These are phyloP conservation scores for Apophysomyces elegans DNA, from an alignment of 371 early-diverging fungal species.

Conservation along the genomic window DNA sequence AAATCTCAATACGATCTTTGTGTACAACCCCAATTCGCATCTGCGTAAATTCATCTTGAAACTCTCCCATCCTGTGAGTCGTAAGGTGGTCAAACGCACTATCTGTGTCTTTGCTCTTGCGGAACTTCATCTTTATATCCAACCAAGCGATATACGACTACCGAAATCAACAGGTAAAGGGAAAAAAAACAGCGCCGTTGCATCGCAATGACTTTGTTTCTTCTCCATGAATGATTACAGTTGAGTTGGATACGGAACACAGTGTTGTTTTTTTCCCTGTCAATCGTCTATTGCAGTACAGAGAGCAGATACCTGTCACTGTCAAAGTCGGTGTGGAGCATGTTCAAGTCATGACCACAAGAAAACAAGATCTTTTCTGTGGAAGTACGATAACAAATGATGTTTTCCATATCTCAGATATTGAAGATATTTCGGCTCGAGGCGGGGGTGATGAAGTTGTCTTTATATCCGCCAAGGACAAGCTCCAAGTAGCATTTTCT, in stretches of 20 bases:
- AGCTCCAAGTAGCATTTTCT: conserved; percentile 69
- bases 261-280: conserved; percentile 70
- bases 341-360: conserved; percentile 77
- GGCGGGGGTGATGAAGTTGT: conserved; percentile 66
- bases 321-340: conserved; percentile 83
- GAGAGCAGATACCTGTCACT: conserved; percentile 73
- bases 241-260: conserved; percentile 71
- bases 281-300: conserved; percentile 64
- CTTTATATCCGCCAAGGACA: conserved; percentile 77
- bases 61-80: conserved; percentile 59
- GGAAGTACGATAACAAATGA: conserved; percentile 84
- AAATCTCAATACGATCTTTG: conserved; percentile 59
- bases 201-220: conserved; percentile 8
- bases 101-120: conserved; percentile 68
- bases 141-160: conserved; percentile 71
- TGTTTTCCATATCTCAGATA: conserved; percentile 84
- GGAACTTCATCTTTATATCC: conserved; percentile 75
- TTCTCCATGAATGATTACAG: conserved; percentile 23
- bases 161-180: conserved; percentile 73
- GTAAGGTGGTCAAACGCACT: conserved; percentile 64
- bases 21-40: conserved; percentile 83
- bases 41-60: conserved; percentile 76
- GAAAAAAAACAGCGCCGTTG: no score
- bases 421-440: conserved; percentile 74
- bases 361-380: conserved; percentile 70